A percentile compares a stretch with the other conserved stretches of the same genome.
Conservation (phyloP, 208 protist species). For the Leishmania lainsoni region DNA sequence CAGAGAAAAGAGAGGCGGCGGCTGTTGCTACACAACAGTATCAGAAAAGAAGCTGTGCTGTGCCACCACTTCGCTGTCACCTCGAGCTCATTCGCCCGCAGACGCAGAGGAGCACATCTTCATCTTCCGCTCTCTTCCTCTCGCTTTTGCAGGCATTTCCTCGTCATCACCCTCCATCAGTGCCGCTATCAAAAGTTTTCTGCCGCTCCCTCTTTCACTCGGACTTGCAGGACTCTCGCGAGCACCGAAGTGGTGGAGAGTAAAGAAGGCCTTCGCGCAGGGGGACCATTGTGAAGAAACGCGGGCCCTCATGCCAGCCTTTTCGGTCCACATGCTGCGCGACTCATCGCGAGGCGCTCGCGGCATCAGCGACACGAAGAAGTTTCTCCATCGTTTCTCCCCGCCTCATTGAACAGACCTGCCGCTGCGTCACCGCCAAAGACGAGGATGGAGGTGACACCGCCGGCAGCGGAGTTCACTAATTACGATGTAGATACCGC, state of each 20-base stretch:
- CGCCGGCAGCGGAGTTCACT: constrained; percentile 72
- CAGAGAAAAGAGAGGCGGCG: neutral
- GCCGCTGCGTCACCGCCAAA: neutral
- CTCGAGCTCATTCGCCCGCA: neutral
- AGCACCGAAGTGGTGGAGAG: neutral
- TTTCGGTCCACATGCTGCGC: neutral
- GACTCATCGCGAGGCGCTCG: neutral
- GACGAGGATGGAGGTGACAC: constrained; percentile 44
- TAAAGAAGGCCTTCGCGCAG: neutral
- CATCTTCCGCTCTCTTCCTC: neutral
- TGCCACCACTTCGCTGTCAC: neutral
- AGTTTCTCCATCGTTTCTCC: neutral
- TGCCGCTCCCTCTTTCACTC: neutral
- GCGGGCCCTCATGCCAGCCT: neutral
- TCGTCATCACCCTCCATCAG: neutral
- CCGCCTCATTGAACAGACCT: neutral
- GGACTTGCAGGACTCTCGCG: neutral
- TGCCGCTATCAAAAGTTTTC: neutral
- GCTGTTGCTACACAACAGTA: neutral
- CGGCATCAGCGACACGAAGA: neutral
- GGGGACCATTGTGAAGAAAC: neutral
- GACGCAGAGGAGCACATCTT: neutral
- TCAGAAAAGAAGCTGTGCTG: neutral
- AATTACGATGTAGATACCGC: constrained; percentile 88
- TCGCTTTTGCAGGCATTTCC: neutral